Evolutionary conservation across 169 alveolate genomes (phyloP).

Genomic region (Perkinsus chesapeaki): DNA sequence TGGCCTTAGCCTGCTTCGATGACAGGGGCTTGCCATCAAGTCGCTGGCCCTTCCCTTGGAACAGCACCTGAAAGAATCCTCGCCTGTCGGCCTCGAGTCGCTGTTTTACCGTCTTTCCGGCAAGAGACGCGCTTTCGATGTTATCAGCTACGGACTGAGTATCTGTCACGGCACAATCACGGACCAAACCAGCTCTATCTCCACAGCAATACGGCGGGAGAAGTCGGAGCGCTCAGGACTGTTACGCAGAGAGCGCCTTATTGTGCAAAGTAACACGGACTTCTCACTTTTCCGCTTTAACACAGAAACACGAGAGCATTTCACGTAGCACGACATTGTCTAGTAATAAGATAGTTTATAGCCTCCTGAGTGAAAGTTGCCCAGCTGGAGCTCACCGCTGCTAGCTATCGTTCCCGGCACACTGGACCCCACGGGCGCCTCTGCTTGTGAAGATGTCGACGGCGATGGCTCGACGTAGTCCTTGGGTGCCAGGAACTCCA

Average conservation of each 20-base stretch:
- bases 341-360: too few species aligned
- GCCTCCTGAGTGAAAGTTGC: too few species aligned
- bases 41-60: background rate
- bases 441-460: background rate
- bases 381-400: background rate
- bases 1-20: background rate
- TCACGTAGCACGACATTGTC: too few species aligned
- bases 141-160: background rate
- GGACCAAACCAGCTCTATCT: too few species aligned
- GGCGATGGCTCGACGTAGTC: conserved; percentile 28
- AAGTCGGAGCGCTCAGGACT: too few species aligned
- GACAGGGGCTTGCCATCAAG: background rate
- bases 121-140: background rate
- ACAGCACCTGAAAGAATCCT: background rate
- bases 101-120: background rate
- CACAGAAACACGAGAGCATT: too few species aligned
- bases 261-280: too few species aligned
- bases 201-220: too few species aligned
- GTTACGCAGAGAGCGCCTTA: too few species aligned
- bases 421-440: background rate
- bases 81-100: background rate
- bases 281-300: too few species aligned
- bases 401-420: background rate
- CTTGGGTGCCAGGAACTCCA: conserved; percentile 80
- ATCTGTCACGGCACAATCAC: background rate